A percentile compares a stretch with the other conserved stretches of the same genome.
Evolutionary conservation across 176 grass and related monocot genomes (phyloP).

Genomic region (Themeda triandra): DNA sequence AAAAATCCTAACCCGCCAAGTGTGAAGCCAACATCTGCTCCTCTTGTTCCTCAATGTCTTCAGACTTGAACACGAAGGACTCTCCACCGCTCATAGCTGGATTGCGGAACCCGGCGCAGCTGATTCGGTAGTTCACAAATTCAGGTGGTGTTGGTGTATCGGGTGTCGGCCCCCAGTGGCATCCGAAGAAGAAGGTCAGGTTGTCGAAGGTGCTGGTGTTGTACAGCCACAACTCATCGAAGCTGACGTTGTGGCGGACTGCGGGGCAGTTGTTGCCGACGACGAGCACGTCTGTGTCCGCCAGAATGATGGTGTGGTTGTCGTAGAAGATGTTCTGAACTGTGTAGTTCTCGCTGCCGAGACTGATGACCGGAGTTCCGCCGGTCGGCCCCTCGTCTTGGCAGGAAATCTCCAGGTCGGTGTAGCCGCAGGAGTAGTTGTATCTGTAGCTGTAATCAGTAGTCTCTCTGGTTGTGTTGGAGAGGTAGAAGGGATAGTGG

Average conservation of each 20-base stretch:
- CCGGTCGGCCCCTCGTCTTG: rapidly evolving
- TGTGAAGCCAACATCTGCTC: rapidly evolving
- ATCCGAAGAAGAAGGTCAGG: constrained; percentile 29
- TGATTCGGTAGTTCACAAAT: too few species aligned
- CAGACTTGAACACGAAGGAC: neutral
- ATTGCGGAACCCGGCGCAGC: rapidly evolving
- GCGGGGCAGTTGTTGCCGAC: neutral
- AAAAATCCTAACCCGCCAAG: too few species aligned
- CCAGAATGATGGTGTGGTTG: neutral
- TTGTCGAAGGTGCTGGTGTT: neutral
- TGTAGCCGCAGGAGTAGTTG: constrained; percentile 39
- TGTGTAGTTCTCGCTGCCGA: neutral
- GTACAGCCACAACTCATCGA: neutral
- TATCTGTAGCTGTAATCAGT: rapidly evolving
- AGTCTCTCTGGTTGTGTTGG: rapidly evolving
- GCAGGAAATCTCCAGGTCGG: constrained; percentile 31
- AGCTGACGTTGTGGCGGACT: neutral
- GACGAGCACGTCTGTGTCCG: neutral
- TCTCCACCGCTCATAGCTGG: rapidly evolving
- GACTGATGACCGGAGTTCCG: neutral
- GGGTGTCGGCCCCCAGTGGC: too few species aligned
- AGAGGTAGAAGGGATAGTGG: neutral
- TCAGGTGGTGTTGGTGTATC: too few species aligned
- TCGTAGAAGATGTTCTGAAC: neutral
- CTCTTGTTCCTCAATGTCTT: rapidly evolving